These are phyloP conservation scores for Thielaviopsis euricoi DNA, from an alignment of 2,329 filamentous ascomycete species.

Conservation along the genomic window DNA sequence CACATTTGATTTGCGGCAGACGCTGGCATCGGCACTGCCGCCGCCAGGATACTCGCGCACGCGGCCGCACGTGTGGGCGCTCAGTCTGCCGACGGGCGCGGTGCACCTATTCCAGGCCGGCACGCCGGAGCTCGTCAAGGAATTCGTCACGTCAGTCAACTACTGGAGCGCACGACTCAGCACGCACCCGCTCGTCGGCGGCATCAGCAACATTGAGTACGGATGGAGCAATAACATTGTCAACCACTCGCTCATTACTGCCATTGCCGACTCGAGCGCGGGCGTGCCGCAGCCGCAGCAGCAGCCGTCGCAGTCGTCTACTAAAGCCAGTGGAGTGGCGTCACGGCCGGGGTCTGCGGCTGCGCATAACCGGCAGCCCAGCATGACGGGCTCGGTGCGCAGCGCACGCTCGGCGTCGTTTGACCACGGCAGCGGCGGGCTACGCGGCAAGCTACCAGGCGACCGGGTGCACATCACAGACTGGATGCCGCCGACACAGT, in stretches of 20 bases:
- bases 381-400: conserved; percentile 17
- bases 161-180: conserved; percentile 94
- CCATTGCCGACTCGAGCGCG: conserved; percentile 26
- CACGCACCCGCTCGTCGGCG: conserved; percentile 81
- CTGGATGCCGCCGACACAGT: conserved; percentile 80
- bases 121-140: conserved; percentile 82
- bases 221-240: conserved; percentile 85
- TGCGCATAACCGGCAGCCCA: conserved; percentile 22
- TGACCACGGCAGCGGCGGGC: conserved; percentile 31
- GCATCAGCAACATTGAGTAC: conserved; percentile 93
- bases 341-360: conserved; percentile 34
- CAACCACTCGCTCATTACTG: conserved; percentile 34
- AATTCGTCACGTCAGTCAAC: conserved; percentile 88
- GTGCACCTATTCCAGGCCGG: conserved; percentile 98
- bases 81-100: conserved; percentile 80
- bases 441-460: conserved; percentile 52
- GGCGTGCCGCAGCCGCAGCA: conserved; percentile 14
- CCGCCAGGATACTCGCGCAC: conserved; percentile 84
- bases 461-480: conserved; percentile 73
- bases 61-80: conserved; percentile 81
- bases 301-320: conserved; percentile 15
- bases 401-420: conserved; percentile 41
- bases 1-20: conserved; percentile 76
- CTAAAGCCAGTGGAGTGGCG: conserved; percentile 17
- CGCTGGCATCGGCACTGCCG: conserved; percentile 77